A percentile compares a stretch with the other conserved stretches of the same genome.
Evolutionary conservation across 2,329 filamentous ascomycete genomes (phyloP).

Genomic region (Parascedosporium putredinis): DNA sequence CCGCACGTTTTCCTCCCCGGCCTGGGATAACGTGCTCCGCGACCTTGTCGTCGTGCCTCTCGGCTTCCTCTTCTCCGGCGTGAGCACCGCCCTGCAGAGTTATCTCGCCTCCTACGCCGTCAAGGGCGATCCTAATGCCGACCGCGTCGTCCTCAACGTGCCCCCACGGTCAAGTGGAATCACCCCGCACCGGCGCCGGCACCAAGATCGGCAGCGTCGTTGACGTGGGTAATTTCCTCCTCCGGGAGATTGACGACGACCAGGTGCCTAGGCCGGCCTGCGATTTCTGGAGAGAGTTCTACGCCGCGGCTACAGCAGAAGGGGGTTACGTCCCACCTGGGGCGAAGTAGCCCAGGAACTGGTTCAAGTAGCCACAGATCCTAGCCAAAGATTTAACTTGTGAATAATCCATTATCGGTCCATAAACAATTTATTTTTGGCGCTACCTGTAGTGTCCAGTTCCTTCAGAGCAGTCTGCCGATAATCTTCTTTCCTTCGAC

Average conservation of each 20-base stretch:
- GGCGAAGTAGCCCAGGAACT: not conserved
- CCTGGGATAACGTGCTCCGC: slow-evolving; percentile 16
- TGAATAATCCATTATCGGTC: no score
- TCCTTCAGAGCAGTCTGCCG: no score
- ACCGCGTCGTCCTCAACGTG: slow-evolving; percentile 19
- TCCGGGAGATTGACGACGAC: slow-evolving; percentile 19
- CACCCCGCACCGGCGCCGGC: slow-evolving; percentile 16
- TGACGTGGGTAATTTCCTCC: slow-evolving; percentile 22
- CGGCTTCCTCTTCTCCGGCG: slow-evolving; percentile 20
- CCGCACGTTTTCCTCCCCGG: slow-evolving; percentile 17
- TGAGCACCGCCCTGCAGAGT: slow-evolving; percentile 27
- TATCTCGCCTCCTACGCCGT: slow-evolving; percentile 29
- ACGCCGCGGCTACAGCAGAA: slow-evolving; percentile 16
- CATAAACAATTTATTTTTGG: no score
- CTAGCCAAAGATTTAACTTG: not conserved
- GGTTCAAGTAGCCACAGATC: not conserved
- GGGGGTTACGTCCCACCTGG: slow-evolving; percentile 22
- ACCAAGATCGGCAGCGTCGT: slow-evolving; percentile 20
- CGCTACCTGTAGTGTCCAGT: no score
- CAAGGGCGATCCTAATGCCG: slow-evolving; percentile 28
- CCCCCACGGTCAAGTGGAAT: slow-evolving; percentile 25
- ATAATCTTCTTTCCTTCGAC: no score
- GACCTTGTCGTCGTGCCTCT: slow-evolving; percentile 19
- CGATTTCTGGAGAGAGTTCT: slow-evolving; percentile 21
- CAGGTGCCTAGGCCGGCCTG: slow-evolving; percentile 20